A percentile compares a stretch with the other conserved stretches of the same genome.
Conservation (phyloP, 2,329 filamentous ascomycete species). For the Talaromyces sp. region DNA sequence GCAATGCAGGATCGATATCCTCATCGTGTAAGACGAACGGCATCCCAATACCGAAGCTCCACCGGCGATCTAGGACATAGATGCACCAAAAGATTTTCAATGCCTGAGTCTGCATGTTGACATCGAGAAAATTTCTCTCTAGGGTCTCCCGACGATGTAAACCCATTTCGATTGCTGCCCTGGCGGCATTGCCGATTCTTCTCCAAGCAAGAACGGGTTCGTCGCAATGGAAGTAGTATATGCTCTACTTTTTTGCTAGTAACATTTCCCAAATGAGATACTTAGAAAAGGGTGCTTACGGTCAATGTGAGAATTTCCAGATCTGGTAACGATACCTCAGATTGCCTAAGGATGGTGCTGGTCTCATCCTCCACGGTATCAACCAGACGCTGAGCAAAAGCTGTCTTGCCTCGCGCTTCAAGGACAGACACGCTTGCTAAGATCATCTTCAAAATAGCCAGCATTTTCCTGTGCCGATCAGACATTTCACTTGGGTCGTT, state of each 20-base stretch:
- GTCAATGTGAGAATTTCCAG: conserved; percentile 1
- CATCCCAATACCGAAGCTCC: conserved; percentile 13
- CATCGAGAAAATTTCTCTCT: background rate
- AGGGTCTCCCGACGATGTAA: background rate
- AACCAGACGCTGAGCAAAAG: background rate
- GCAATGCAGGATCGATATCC: conserved; percentile 9
- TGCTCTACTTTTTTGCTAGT: background rate
- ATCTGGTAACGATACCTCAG: background rate
- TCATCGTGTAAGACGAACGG: conserved; percentile 2
- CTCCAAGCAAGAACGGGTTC: conserved; percentile 10
- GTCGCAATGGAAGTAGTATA: conserved; percentile 12
- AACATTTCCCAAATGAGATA: background rate
- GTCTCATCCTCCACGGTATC: background rate
- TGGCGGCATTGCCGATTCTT: conserved; percentile 3
- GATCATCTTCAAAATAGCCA: background rate
- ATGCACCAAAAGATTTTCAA: conserved; percentile 15
- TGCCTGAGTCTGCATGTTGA: background rate
- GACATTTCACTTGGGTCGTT: background rate
- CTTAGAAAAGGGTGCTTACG: background rate
- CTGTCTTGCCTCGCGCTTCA: background rate
- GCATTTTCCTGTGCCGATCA: background rate
- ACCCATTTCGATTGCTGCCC: conserved; percentile 75
- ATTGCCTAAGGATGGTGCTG: background rate
- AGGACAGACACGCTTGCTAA: background rate
- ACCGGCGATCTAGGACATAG: conserved; percentile 17